Conservation (phyloP, 2,329 filamentous ascomycete genomes). For the Aspergillus aculeatinus region DNA sequence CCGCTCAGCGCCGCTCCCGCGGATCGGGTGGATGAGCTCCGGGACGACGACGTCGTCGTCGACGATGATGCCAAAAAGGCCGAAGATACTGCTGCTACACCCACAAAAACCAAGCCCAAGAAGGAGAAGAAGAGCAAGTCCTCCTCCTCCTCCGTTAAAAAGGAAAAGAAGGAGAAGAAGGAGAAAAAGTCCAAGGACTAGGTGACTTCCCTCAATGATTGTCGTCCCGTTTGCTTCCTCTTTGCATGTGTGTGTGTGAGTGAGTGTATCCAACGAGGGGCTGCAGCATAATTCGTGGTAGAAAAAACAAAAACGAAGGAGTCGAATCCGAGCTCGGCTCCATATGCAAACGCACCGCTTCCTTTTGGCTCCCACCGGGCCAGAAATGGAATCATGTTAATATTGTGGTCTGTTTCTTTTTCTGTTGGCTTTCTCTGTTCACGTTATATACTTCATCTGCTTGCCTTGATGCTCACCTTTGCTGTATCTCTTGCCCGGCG, state of each 20-base stretch:
- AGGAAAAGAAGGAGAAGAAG: slow-evolving; percentile 22
- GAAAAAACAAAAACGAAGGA: not conserved
- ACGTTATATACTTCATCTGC: slow-evolving; percentile 15
- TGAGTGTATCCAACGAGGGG: too few species aligned
- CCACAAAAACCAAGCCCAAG: slow-evolving; percentile 17
- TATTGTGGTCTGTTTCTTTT: slow-evolving; percentile 1
- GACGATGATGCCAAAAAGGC: slow-evolving; percentile 6
- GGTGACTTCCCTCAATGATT: not conserved
- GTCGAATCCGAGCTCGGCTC: not conserved
- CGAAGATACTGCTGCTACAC: not conserved
- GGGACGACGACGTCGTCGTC: slow-evolving; percentile 1
- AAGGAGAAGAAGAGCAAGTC: slow-evolving; percentile 24
- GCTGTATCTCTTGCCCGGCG: slow-evolving; percentile 19
- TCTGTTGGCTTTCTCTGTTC: not conserved
- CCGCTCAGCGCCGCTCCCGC: not conserved
- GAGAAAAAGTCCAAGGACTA: slow-evolving; percentile 22
- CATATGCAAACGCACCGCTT: not conserved
- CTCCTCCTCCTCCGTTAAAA: slow-evolving; percentile 10
- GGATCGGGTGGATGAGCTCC: not conserved
- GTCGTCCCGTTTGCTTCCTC: not conserved
- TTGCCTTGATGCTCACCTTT: not conserved
- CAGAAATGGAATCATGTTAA: not conserved
- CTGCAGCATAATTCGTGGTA: too few species aligned
- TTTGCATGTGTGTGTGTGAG: too few species aligned
- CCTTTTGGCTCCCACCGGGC: not conserved